Conservation (phyloP, 805 yeast genomes). For the Schwanniomyces vanrijiae region DNA sequence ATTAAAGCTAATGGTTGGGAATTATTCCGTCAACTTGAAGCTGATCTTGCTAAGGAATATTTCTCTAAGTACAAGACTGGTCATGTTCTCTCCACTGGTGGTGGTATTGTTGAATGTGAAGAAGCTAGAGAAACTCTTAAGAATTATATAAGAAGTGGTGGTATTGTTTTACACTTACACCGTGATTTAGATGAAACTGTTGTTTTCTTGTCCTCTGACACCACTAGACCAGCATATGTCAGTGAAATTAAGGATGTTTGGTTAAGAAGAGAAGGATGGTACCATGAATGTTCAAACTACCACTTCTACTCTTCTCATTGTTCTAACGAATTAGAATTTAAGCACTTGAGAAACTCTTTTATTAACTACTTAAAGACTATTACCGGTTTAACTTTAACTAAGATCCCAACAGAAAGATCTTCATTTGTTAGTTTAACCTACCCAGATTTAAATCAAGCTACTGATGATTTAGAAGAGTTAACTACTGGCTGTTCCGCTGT, state of each 20-base stretch:
- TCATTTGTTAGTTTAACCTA: slow-evolving; percentile 72
- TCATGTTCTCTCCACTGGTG: slow-evolving; percentile 88
- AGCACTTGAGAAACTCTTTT: slow-evolving; percentile 58
- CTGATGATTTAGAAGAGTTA: slow-evolving; percentile 50
- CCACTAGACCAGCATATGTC: slow-evolving; percentile 82
- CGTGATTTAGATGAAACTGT: slow-evolving; percentile 83
- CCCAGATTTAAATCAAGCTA: slow-evolving; percentile 52
- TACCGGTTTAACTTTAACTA: slow-evolving; percentile 49
- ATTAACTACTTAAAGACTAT: slow-evolving; percentile 56
- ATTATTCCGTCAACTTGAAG: slow-evolving; percentile 73
- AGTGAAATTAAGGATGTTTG: slow-evolving; percentile 83
- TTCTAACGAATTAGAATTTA: slow-evolving; percentile 51
- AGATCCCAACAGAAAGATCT: slow-evolving; percentile 51
- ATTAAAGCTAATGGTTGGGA: slow-evolving; percentile 80
- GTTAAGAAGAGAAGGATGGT: slow-evolving; percentile 77
- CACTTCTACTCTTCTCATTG: slow-evolving; percentile 79
- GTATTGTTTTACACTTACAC: slow-evolving; percentile 87
- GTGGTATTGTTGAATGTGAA: slow-evolving; percentile 85
- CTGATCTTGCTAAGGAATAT: slow-evolving; percentile 51
- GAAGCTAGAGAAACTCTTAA: slow-evolving; percentile 66
- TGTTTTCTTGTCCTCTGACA: slow-evolving; percentile 70
- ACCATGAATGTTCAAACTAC: slow-evolving; percentile 75
- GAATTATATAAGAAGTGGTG: slow-evolving; percentile 53
- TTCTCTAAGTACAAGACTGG: slow-evolving; percentile 43
- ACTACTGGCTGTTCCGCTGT: slow-evolving; percentile 77